Base-by-base conservation (phyloP, 1,284 basidiomycete genomes). In the Phellopilus nigrolimitatus region DNA sequence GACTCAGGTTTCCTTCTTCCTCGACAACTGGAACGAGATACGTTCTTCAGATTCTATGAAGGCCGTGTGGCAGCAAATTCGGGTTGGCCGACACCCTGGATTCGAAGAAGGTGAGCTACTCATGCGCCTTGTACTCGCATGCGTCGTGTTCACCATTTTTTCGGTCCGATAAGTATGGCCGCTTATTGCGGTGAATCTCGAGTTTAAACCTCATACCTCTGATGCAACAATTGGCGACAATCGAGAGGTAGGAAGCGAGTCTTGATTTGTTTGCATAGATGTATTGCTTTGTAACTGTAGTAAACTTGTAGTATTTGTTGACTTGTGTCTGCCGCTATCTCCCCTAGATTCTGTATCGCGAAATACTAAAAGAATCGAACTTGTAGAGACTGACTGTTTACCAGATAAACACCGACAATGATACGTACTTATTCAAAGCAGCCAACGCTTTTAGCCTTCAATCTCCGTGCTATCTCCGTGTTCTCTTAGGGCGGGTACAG, bases 21-120 rank as follows among this genome's bases (percentile, higher is more conserved):
- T 91, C 50, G 74, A 79, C 42, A 80, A 92, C 61, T 94, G 91
- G 91, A 68, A 74, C 41, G 82, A 89, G 45, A 91, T 94, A 55
- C 85, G 90, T 44, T 71, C 78, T 24, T 88, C 86, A 24, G 81
- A 85, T 17, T 78, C 84, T 17, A 91, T 94, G 89, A 80, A 79
- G 58, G 79, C 78, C 54, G 86, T 94, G 25, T 93, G 88, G 85
- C 77, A 82, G 54, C 84, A 91, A 66, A 88, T 92, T 43, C 73
- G 90, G 47, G 73, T 78, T 46, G 90, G 90, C 37, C 74, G 84
- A 43, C 87, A 91, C 62, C 85, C 88, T 25, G 90, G 90, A 1
- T 92, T 92, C 61, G 84, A 87, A 66, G 83, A 87, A 75, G 83
- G 84, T 83, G 25, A 15, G 68, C 60, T 19, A 9, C 15, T 4